These are phyloP conservation scores for Lonicera japonica DNA, from an alignment of 129 eudicot species.

Conservation along the genomic window DNA sequence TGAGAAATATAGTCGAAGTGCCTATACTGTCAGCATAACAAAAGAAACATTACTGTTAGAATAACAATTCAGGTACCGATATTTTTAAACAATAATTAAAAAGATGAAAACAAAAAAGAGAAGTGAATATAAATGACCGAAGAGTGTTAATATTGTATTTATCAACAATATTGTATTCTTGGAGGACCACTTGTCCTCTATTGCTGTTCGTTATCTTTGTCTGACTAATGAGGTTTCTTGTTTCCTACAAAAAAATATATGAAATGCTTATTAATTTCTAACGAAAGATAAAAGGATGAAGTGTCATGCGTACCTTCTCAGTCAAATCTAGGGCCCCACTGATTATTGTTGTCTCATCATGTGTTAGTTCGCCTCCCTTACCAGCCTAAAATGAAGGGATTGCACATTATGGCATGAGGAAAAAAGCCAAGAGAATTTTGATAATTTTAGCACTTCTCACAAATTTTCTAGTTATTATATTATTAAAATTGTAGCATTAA, in stretches of 20 bases:
- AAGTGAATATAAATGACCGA: not conserved
- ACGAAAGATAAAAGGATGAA: not conserved
- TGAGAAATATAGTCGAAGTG: no score
- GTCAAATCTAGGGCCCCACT: conserved; percentile 98
- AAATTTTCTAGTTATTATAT: not conserved
- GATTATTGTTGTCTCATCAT: conserved; percentile 93
- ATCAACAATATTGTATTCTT: no score
- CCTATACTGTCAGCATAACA: no score
- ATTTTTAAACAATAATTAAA: no score
- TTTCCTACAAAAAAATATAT: no score
- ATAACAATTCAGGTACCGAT: no score
- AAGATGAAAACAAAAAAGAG: not conserved
- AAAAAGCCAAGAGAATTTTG: not conserved
- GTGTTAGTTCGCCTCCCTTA: conserved; percentile 97
- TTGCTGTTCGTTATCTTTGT: no score
- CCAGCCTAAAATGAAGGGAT: conserved; percentile 56
- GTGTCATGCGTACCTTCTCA: conserved; percentile 56
- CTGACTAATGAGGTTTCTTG: no score
- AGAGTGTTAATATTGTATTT: no score
- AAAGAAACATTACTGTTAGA: no score
- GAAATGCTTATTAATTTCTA: no score
- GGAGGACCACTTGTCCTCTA: no score
- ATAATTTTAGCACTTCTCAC: not conserved
- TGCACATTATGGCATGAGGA: conserved; percentile 7
- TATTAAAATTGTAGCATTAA: not conserved